These are phyloP conservation scores for Debaryomyces subglobosus DNA, from an alignment of 1,139 yeast species.

Conservation along the genomic window DNA sequence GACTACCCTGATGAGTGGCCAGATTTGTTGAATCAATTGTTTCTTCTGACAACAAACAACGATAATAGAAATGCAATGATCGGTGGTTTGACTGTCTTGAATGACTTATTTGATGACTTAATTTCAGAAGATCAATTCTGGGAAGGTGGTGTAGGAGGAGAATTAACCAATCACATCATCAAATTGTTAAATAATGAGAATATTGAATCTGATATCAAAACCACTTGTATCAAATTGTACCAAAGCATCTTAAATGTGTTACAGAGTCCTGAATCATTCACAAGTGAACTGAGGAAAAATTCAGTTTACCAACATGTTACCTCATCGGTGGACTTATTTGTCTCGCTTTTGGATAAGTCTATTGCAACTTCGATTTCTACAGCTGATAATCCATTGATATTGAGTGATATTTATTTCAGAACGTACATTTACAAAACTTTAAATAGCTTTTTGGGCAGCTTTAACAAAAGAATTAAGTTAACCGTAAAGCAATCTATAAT, in stretches of 20 bases:
- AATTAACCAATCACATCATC: conserved; percentile 52
- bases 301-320: conserved; percentile 33
- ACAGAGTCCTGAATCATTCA: conserved; percentile 54
- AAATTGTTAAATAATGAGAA: conserved; percentile 35
- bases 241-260: conserved; percentile 55
- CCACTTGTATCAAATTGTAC: conserved; percentile 55
- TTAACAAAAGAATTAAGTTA: conserved; percentile 30
- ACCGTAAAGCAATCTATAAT: conserved; percentile 23
- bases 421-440: conserved; percentile 34
- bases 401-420: conserved; percentile 25
- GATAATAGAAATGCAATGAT: conserved; percentile 40
- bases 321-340: conserved; percentile 22
- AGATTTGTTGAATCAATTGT: conserved; percentile 54
- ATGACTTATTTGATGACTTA: conserved; percentile 82
- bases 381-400: conserved; percentile 25
- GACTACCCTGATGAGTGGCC: conserved; percentile 99
- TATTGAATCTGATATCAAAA: conserved; percentile 43
- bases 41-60: conserved; percentile 38
- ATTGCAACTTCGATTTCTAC: conserved; percentile 18
- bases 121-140: conserved; percentile 87
- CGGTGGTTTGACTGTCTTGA: conserved; percentile 73
- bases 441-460: conserved; percentile 32
- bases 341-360: conserved; percentile 23
- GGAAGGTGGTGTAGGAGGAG: conserved; percentile 65
- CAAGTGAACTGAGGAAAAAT: conserved; percentile 32